Evolutionary conservation across 208 protist genomes (phyloP), one percentile per base, ranked within the genome.

Genomic region (Leishmania tropica): DNA sequence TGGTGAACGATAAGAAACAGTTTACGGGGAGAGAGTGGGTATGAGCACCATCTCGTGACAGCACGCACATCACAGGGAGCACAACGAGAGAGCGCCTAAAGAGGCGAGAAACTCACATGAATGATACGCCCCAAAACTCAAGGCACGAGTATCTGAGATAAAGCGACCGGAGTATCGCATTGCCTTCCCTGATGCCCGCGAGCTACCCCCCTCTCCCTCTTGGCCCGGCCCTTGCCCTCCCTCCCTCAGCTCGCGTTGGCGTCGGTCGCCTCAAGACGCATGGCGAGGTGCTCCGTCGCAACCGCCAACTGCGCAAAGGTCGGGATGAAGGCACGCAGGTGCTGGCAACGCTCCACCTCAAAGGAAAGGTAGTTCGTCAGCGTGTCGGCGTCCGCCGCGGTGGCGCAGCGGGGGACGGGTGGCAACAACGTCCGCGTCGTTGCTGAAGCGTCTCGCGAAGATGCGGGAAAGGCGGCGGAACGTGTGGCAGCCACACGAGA

Each of bases 221-320:
- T 68, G 28, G 17, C 21, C 15, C 7, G 6, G 8, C 10, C 15
- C 40, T 2, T 37, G 19, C 17, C 37, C 21, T 19, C 40, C 40
- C 67, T 42, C 62, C 10, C 67, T 42, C 67, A 42, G 67, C 19
- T 72, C 15, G 40, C 24, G 3, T 47, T 47, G 21, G 31, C 35
- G 8, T 74, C 13, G 31, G 45, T 75, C 24, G 83, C 71, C 64
- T 87, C 81, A 31, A 92, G 81, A 31, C 83, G 80, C 86, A 90
- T 88, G 24, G 77, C 62, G 54, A 93, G 56, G 74, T 93, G 92
- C 76, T 96, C 93, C 47, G 88, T 90, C 35, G 93, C 93, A 42
- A 96, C 89, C 24, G 89, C 87, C 24, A 96, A 85, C 79, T 95
- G 92, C 8, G 87, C 88, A 85, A 95, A 97, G n/a, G 90, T 93